Evolutionary conservation across 257 asterid species (phyloP), one percentile per base, ranked within the genome.

Genomic region (Nicotiana paniculata): DNA sequence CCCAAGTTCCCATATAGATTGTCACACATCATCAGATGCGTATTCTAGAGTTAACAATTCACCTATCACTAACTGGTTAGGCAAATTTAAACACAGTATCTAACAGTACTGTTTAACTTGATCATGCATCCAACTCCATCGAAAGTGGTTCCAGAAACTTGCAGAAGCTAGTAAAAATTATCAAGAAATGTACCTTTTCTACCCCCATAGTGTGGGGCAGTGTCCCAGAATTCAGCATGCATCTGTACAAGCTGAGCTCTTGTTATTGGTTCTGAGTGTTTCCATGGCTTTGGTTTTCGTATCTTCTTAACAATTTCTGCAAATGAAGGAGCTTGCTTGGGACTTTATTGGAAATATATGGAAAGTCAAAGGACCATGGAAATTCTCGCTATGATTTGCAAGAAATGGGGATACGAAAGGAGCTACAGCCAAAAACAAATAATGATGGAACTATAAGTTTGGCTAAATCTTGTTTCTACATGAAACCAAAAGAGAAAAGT

Each of bases 221-320:
- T 92, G 83, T 92, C 96, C 96, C 96, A 92, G 83, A 92, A 92
- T 85, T 92, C 97, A 67, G 90, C 97, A 1, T 95, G 93, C 91
- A 92, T 84, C 85, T 83, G 87, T 65, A 72, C 75, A 28, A 92
- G 90, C 76, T 92, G 95, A 53, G 86, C 95, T 82, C 89, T 84
- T 37, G 97, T 90, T 89, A 92, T 90, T 37, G 90, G 84, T 68
- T 91, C 92, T 30, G 93, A 67, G 81, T 92, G 93, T 86, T 88
- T 92, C 95, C 97, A 92, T 55, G 95, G 87, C 90, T 91, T 92
- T 82, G 95, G 95, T 82, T 92, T 92, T 28, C 90, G 77, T 80
- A 93, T 86, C 89, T 90, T 88, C 90, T 89, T 90, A 32, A 89
- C 69, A 82, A 89, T 43, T 85, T 88, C 93, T 91, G 91, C 72